These are phyloP conservation scores for Scheffersomyces cryptocercus DNA, from an alignment of 1,139 yeast genomes.

Conservation along the genomic window DNA sequence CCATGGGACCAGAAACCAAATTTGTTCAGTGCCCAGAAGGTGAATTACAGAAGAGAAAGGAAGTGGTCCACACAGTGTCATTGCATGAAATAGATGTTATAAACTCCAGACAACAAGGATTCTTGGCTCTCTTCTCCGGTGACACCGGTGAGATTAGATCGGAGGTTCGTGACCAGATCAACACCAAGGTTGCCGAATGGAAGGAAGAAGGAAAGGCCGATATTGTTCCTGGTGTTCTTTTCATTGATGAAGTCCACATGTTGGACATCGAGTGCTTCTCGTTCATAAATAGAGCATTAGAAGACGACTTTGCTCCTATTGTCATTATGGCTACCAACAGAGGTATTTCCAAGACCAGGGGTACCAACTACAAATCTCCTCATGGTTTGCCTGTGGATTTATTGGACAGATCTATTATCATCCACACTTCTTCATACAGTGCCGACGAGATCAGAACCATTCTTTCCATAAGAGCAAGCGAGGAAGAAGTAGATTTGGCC, in stretches of 20 bases:
- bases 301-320: slow-evolving; percentile 95
- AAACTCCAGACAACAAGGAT: slow-evolving; percentile 97
- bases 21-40: slow-evolving; percentile 99
- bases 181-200: slow-evolving; percentile 97
- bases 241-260: slow-evolving; percentile 99
- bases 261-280: slow-evolving; percentile 96
- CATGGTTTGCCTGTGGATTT: slow-evolving; percentile 96
- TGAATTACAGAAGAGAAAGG: slow-evolving; percentile 92
- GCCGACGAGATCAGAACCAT: slow-evolving; percentile 86
- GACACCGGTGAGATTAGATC: slow-evolving; percentile 97
- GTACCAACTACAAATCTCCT: slow-evolving; percentile 91
- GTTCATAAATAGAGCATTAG: slow-evolving; percentile 92
- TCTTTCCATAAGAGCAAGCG: slow-evolving; percentile 87
- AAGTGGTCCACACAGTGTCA: slow-evolving; percentile 94
- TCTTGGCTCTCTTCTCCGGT: slow-evolving; percentile 91
- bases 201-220: slow-evolving; percentile 99
- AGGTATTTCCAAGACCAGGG: slow-evolving; percentile 89
- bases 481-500: slow-evolving; percentile 88
- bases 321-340: slow-evolving; percentile 98
- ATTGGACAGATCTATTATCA: slow-evolving; percentile 90
- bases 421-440: slow-evolving; percentile 76
- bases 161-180: slow-evolving; percentile 96
- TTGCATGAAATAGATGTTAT: slow-evolving; percentile 97
- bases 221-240: slow-evolving; percentile 96
- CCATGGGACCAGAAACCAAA: slow-evolving; percentile 98